phyloP scores from a whole-genome alignment of 176 grass and related monocot genomes.

The Carex littledalei region DNA sequence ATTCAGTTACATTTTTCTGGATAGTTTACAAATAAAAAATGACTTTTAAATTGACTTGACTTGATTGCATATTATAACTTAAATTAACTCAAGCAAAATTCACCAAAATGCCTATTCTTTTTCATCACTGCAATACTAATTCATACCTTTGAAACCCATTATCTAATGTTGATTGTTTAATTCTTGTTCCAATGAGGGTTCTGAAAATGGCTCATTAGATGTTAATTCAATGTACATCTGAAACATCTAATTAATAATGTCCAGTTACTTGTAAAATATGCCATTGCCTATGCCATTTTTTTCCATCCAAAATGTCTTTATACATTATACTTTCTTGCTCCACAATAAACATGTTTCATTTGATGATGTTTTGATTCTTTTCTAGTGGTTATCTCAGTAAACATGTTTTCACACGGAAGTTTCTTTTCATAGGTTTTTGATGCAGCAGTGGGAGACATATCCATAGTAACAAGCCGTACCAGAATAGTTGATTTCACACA shows the following conservation, averaged over 20 bases:
- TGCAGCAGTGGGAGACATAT: slow-evolving; percentile 70
- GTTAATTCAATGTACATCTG: neutral
- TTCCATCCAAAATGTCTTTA: neutral
- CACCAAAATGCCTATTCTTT: neutral
- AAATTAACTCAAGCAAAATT: neutral
- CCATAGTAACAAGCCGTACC: slow-evolving; percentile 63
- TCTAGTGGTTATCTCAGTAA: neutral
- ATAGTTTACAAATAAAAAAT: neutral
- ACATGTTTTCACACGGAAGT: slow-evolving; percentile 15
- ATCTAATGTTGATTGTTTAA: neutral
- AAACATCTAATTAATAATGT: neutral
- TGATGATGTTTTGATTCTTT: neutral
- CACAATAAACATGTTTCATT: neutral
- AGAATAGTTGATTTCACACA: slow-evolving; percentile 79
- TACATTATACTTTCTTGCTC: neutral
- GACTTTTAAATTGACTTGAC: neutral
- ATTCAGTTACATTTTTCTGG: neutral
- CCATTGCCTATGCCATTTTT: neutral
- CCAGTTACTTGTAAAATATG: neutral
- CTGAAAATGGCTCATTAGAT: slow-evolving; percentile 3
- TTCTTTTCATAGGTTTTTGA: slow-evolving; percentile 49
- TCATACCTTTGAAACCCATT: neutral
- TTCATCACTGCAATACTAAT: neutral
- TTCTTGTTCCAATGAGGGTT: neutral
- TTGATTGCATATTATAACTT: too few species aligned